Base-by-base conservation (phyloP, 2,329 filamentous ascomycete species). In the Microdochium nivale region DNA sequence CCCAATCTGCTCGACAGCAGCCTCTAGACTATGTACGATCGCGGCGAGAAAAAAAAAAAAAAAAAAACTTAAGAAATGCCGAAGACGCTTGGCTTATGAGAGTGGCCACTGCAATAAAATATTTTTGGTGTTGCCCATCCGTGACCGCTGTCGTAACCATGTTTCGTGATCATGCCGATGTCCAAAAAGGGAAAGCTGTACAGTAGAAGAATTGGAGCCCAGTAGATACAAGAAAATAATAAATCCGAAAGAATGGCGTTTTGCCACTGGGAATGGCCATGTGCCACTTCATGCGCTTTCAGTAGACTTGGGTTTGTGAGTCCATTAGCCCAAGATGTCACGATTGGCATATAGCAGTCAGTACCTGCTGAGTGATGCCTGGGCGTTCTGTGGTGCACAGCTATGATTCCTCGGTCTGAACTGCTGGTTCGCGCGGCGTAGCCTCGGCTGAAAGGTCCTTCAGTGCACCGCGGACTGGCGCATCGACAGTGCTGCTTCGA, bases 401-500 rank as follows among this genome's bases (percentile, higher is more conserved):
- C 40, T 44, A 44, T 5, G 40, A 23, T 13, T 44, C 40, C 21
- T 21, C 40, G 10, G 21, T 19, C 13, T 44, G 40, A 7, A 44
- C 40, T 11, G 40, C 40, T 44, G 19, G 40, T 19, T 44, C 40
- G 21, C 40, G 40, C 9, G 40, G 19, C 10, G 40, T 23, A 19
- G 16, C 13, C 19, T 44, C 40, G 9, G 40, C 5, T 5, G 35
- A 40, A 19, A 40, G 13, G 23, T 24, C 19, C 40, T 44, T 44
- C 40, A 44, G 23, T 3, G 10, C 21, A 24, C 40, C 19, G 10
- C 23, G 40, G 10, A 62, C 58, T 8, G 61, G 59, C 27, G 69
- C 68, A 24, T 71, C 74, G 14, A 71, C 65, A 49, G 79, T 78
- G 60, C 81, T 83, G 35, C 75, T 74, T 56, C 76, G 81, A 2